Percentiles rank a stretch among this genome's conserved stretches.
Conservation (phyloP, 2,329 filamentous ascomycete genomes). For the Dactylellina drechsleri region DNA sequence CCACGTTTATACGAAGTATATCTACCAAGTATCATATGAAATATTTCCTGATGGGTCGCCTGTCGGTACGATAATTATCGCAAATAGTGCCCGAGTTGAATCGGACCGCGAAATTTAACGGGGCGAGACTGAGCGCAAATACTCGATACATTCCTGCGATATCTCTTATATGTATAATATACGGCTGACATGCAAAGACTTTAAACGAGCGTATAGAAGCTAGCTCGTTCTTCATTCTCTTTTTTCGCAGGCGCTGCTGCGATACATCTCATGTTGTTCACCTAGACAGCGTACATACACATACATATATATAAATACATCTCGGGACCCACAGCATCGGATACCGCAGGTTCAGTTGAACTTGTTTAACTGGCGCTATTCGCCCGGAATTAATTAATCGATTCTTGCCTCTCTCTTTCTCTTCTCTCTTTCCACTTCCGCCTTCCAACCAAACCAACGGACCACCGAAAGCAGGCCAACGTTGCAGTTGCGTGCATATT, state of each 20-base stretch:
- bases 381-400: slow-evolving; percentile 13
- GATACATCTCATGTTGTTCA: not conserved
- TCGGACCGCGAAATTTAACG: slow-evolving; percentile 1
- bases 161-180: too few relatives aligned
- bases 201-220: not conserved
- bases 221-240: not conserved
- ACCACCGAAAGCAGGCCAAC: too few relatives aligned
- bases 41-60: too few relatives aligned
- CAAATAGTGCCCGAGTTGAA: not conserved
- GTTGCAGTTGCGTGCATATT: too few relatives aligned
- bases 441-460: not conserved
- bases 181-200: too few relatives aligned
- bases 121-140: slow-evolving; percentile 8
- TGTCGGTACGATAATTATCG: not conserved
- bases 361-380: slow-evolving; percentile 21
- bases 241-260: too few relatives aligned
- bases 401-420: slow-evolving; percentile 24
- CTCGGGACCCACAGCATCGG: slow-evolving; percentile 32
- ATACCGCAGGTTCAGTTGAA: slow-evolving; percentile 23
- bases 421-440: slow-evolving; percentile 2
- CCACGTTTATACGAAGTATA: too few relatives aligned
- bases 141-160: too few relatives aligned
- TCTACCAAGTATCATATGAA: too few relatives aligned
- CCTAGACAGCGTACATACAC: not conserved
- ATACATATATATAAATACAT: not conserved